These are phyloP conservation scores for Immersiella caudata DNA, from an alignment of 495 filamentous ascomycete species.

Conservation along the genomic window DNA sequence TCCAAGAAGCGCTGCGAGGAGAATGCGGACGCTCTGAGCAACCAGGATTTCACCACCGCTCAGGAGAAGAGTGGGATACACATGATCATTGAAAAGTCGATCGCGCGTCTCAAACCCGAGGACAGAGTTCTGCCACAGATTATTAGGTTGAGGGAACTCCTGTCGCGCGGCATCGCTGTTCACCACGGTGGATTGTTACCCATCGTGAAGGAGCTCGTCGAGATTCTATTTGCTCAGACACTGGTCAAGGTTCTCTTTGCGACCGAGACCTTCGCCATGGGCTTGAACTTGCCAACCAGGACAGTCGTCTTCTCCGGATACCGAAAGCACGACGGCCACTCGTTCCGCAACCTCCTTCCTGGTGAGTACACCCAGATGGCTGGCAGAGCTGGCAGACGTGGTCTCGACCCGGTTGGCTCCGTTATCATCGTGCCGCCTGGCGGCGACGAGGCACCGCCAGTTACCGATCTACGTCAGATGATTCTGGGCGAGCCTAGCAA, in stretches of 20 bases:
- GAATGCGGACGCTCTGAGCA: conserved; percentile 92
- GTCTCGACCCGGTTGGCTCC: conserved; percentile 86
- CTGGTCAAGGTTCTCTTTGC: conserved; percentile 96
- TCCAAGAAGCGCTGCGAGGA: conserved; percentile 97
- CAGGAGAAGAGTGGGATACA: conserved; percentile 94
- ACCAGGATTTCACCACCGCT: conserved; percentile 89
- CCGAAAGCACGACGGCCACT: conserved; percentile 90
- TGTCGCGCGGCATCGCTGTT: conserved; percentile 88
- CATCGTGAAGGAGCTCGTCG: conserved; percentile 97
- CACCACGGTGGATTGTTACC: conserved; percentile 94
- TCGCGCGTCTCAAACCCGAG: conserved; percentile 89
- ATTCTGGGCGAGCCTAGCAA: conserved; percentile 95
- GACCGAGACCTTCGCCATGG: conserved; percentile 99
- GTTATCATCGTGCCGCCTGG: conserved; percentile 86
- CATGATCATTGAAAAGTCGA: conserved; percentile 95
- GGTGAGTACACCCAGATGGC: conserved; percentile 99
- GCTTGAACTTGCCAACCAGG: conserved; percentile 89
- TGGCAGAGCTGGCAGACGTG: conserved; percentile 88
- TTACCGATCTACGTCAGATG: conserved; percentile 79
- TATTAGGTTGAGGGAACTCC: conserved; percentile 77
- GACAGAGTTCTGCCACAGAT: conserved; percentile 90
- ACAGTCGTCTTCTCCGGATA: conserved; percentile 98
- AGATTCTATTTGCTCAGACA: conserved; percentile 93
- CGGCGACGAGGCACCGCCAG: conserved; percentile 86
- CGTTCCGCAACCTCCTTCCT: conserved; percentile 86